Base-by-base conservation (phyloP, 208 protist species). In the Strigomonas culicis region DNA sequence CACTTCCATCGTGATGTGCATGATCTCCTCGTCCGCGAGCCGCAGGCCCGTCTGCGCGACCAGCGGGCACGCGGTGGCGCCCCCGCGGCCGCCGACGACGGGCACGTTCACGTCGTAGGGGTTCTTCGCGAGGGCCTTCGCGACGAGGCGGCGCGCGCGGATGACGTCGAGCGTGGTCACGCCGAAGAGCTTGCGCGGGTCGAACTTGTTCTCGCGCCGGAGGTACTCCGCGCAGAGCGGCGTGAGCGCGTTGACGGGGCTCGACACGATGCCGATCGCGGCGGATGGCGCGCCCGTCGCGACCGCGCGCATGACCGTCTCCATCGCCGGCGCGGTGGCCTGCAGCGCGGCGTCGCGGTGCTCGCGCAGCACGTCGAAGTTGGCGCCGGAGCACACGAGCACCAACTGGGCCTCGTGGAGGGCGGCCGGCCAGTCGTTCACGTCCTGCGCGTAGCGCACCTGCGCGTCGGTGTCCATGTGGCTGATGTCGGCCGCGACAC, bases 221-320 rank as follows among this genome's bases (percentile, higher is more conserved):
- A 97, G 72, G 31, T 84, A 82, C 82, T 97, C 74, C 22, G 92
- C 93, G 50, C 86, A 88, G 74, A 99, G 97, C 53, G 96, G 86
- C 27, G 98, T 94, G 11, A 92, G 98, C 71, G 93, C 98, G 89
- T 98, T 98, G 64, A 99, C 96, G 32, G 97, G 97, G 93, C 98
- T 98, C 21, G 94, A 95, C 47, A 98, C 93, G 59, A 99, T 86
- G 68, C 84, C 77, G 74, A 98, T 82, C 56, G 83, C 68, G 73
- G 53, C 86, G 94, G 39, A 90, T 81, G 28, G 83, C 82, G 31
- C 86, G 68, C 59, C 84, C 73, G 8, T 62, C 22, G 70, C 93
- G 77, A 82, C 92, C 19, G 86, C 88, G 60, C 90, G 64, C 49
- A 96, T 90, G 28, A 98, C 72, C 58, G 87, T 92, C 28, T 80